Conservation (phyloP, 768 basidiomycete genomes). For the Trametes punicea region DNA sequence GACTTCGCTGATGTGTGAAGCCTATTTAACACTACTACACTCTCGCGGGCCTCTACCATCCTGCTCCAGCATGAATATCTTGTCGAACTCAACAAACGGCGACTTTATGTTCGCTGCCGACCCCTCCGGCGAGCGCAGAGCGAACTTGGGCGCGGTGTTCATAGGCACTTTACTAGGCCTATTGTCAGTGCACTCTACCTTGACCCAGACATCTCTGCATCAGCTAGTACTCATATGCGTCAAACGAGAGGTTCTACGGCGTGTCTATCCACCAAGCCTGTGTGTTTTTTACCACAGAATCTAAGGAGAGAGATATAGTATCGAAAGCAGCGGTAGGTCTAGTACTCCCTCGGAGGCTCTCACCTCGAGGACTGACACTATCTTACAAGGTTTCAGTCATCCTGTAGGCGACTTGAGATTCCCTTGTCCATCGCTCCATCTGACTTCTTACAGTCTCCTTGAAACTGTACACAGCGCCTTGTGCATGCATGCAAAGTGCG, state of each 20-base stretch:
- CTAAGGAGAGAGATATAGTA: background rate
- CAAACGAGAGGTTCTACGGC: slow-evolving; percentile 3
- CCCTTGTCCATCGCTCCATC: background rate
- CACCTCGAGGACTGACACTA: background rate
- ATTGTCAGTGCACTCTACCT: background rate
- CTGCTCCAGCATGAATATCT: background rate
- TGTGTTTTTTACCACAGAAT: background rate
- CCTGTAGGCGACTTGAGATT: background rate
- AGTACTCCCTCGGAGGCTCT: background rate
- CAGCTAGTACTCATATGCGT: background rate
- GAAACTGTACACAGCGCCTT: background rate
- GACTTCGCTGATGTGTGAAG: too few relatives aligned
- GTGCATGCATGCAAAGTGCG: slow-evolving; percentile 6
- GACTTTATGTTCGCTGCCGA: background rate
- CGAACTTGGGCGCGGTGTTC: slow-evolving; percentile 1
- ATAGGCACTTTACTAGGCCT: slow-evolving; percentile 13
- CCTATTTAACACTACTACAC: too few relatives aligned
- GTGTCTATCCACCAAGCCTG: background rate
- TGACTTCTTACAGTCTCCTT: background rate
- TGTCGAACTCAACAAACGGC: background rate
- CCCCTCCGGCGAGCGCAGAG: background rate
- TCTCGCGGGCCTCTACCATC: too few relatives aligned
- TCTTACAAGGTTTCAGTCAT: background rate
- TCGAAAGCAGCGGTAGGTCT: background rate
- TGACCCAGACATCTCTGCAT: too few relatives aligned